These are phyloP conservation scores for Neurospora sp. DNA, from an alignment of 495 filamentous ascomycete genomes.

Conservation along the genomic window DNA sequence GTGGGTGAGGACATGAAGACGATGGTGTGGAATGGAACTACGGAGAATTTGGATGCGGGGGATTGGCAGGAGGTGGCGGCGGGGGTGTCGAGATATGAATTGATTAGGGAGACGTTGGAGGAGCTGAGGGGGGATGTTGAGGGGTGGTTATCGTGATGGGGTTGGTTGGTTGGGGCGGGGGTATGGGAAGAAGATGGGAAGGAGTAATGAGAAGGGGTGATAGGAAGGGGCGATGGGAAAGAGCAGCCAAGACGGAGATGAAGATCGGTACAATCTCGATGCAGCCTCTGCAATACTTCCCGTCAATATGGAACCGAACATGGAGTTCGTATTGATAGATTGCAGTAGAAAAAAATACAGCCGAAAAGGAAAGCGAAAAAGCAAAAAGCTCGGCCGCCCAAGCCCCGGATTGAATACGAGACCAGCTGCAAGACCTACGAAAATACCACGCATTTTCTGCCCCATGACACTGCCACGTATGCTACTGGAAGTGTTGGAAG, in stretches of 20 bases:
- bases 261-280: background rate
- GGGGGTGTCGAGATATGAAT: slow-evolving; percentile 11
- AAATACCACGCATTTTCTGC: background rate
- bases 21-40: background rate
- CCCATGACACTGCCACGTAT: background rate
- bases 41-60: slow-evolving; percentile 2
- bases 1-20: slow-evolving; percentile 7
- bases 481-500: background rate
- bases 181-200: background rate
- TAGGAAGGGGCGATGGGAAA: background rate
- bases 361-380: background rate
- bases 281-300: background rate
- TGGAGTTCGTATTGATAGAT: background rate
- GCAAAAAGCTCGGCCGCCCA: background rate
- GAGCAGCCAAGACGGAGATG: background rate
- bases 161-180: background rate
- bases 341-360: background rate
- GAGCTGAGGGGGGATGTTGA: background rate
- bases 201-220: background rate
- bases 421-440: background rate
- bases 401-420: background rate
- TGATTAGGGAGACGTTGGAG: slow-evolving; percentile 10
- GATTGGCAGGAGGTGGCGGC: slow-evolving; percentile 13
- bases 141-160: slow-evolving; percentile 3
- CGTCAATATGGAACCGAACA: no score